These are phyloP conservation scores for Leptomonas pyrrhocoris DNA, from an alignment of 208 protist species.

Conservation along the genomic window DNA sequence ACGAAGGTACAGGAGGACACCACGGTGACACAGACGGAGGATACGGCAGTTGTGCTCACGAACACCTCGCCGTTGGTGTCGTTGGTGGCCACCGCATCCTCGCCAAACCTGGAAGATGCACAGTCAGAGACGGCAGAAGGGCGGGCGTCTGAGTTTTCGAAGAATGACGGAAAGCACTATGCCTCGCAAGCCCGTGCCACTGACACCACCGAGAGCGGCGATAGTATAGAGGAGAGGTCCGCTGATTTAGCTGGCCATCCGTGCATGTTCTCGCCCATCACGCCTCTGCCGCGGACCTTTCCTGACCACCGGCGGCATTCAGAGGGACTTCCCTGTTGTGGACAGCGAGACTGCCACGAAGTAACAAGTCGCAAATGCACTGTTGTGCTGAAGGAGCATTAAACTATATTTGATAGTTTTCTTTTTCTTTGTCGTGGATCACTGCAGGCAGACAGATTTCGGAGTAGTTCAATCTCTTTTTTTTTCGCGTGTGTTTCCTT, in stretches of 20 bases:
- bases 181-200: constrained; percentile 15
- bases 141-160: neutral
- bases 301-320: constrained; percentile 1
- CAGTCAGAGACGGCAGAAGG: neutral
- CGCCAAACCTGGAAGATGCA: neutral
- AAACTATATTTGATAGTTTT: constrained; percentile 2
- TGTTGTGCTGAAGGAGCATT: neutral
- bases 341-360: neutral
- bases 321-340: constrained; percentile 23
- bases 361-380: neutral
- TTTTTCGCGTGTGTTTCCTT: neutral
- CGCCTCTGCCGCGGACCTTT: constrained; percentile 7
- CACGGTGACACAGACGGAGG: neutral
- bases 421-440: no score
- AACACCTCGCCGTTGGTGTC: neutral
- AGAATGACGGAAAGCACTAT: neutral
- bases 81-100: neutral
- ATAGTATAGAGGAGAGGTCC: constrained; percentile 20
- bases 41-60: neutral
- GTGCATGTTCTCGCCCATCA: constrained; percentile 21
- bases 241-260: neutral
- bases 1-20: neutral
- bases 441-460: no score
- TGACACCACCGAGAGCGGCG: constrained; percentile 18
- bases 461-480: neutral